Evolutionary conservation across 2,329 filamentous ascomycete species (phyloP).

Genomic region (Apiospora aurea): DNA sequence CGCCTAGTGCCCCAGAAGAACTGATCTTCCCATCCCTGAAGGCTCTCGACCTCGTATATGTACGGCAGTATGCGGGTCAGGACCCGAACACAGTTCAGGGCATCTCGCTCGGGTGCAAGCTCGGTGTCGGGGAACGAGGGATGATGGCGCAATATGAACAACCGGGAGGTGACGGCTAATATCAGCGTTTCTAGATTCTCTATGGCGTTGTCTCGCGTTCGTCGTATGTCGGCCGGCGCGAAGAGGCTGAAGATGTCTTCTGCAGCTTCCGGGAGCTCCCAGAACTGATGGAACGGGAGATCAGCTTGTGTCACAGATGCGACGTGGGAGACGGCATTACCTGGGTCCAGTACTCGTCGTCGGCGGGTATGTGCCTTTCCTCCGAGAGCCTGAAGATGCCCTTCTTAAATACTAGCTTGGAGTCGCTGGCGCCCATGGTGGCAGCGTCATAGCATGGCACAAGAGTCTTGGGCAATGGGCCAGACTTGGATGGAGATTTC

Average conservation of each 20-base stretch:
- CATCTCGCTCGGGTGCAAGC: constrained; percentile 80
- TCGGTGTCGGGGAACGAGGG: constrained; percentile 89
- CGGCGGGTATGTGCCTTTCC: constrained; percentile 83
- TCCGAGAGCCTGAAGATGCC: constrained; percentile 97
- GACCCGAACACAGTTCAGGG: constrained; percentile 93
- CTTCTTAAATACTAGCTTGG: constrained; percentile 98
- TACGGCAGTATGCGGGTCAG: constrained; percentile 90
- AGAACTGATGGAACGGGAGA: constrained; percentile 69
- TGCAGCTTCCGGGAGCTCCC: constrained; percentile 93
- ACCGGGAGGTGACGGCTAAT: constrained; percentile 80
- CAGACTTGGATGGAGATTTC: not conserved
- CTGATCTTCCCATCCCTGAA: constrained; percentile 85
- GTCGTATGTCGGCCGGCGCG: constrained; percentile 85
- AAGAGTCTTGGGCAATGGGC: not conserved
- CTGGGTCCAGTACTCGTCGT: constrained; percentile 92
- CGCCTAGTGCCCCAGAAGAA: constrained; percentile 89
- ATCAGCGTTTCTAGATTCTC: constrained; percentile 91
- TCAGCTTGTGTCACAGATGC: constrained; percentile 30
- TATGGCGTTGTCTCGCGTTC: constrained; percentile 83
- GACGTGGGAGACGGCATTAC: constrained; percentile 59
- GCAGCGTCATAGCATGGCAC: constrained; percentile 36
- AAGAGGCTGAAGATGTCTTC: constrained; percentile 98
- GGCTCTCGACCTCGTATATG: constrained; percentile 85
- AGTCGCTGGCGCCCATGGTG: constrained; percentile 97
- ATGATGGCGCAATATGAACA: constrained; percentile 84